phyloP scores from a whole-genome alignment of 768 basidiomycete species.

The Lactarius sp. region DNA sequence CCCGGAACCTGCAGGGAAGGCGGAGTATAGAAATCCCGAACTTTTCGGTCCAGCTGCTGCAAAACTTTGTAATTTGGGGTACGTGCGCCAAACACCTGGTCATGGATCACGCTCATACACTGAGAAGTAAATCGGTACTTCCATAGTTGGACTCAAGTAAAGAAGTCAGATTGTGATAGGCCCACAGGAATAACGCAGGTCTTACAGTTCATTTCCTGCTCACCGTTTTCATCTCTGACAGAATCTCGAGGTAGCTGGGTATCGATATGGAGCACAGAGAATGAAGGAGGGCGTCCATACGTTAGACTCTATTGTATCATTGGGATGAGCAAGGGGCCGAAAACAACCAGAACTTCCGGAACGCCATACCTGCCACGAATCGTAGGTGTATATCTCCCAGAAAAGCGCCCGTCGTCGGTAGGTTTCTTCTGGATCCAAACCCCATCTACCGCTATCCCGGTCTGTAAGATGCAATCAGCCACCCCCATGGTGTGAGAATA shows the following conservation, averaged over 20 bases:
- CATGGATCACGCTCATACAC: slow-evolving; percentile 59
- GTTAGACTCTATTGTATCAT: slow-evolving; percentile 52
- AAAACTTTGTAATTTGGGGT: slow-evolving; percentile 57
- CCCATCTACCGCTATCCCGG: slow-evolving; percentile 65
- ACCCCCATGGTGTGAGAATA: slow-evolving; percentile 22
- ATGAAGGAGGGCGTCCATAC: slow-evolving; percentile 65
- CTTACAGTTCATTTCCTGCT: slow-evolving; percentile 61
- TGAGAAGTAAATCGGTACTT: slow-evolving; percentile 62
- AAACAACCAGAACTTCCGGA: neutral
- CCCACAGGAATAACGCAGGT: slow-evolving; percentile 11
- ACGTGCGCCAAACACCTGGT: slow-evolving; percentile 62
- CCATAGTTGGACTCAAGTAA: slow-evolving; percentile 54
- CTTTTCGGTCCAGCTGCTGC: slow-evolving; percentile 61
- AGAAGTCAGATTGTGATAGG: slow-evolving; percentile 8
- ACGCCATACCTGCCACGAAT: slow-evolving; percentile 59
- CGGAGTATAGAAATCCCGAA: slow-evolving; percentile 58
- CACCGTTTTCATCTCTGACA: slow-evolving; percentile 46
- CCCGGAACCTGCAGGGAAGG: slow-evolving; percentile 60
- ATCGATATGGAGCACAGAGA: slow-evolving; percentile 37
- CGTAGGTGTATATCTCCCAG: slow-evolving; percentile 63
- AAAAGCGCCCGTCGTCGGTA: slow-evolving; percentile 54
- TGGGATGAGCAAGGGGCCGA: slow-evolving; percentile 1
- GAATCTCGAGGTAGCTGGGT: slow-evolving; percentile 39
- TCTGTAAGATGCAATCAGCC: slow-evolving; percentile 38
- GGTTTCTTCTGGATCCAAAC: slow-evolving; percentile 51